These are phyloP conservation scores for Eucalyptus pumila DNA, from an alignment of 345 rosid genomes.

Conservation along the genomic window DNA sequence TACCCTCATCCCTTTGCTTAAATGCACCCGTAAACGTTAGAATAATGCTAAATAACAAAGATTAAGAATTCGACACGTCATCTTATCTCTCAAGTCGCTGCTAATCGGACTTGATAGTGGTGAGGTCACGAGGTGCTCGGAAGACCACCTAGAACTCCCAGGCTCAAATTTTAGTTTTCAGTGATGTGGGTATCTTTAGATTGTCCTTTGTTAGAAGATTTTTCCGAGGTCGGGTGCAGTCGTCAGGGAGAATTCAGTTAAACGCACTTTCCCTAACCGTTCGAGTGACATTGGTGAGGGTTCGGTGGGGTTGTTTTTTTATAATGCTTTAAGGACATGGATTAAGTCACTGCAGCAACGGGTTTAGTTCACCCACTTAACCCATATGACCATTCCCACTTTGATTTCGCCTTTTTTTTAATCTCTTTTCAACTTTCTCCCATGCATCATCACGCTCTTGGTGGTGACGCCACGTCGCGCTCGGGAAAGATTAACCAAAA, in stretches of 20 bases:
- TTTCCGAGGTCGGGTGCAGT: not conserved
- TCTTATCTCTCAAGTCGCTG: not conserved
- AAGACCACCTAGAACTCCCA: not conserved
- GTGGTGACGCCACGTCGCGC: not conserved
- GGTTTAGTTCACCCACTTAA: constrained; percentile 7
- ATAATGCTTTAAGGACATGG: not conserved
- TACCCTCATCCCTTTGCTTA: not conserved
- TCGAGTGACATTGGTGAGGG: not conserved
- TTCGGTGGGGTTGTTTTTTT: not conserved
- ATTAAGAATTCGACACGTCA: not conserved
- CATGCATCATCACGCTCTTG: not conserved
- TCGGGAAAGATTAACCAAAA: not conserved
- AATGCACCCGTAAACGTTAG: not conserved
- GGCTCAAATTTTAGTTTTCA: not conserved
- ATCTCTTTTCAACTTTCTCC: not conserved
- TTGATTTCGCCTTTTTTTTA: not conserved
- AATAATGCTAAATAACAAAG: not conserved
- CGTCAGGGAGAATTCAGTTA: not conserved
- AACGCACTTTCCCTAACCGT: not conserved
- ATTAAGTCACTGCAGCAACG: not conserved
- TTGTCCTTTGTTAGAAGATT: not conserved
- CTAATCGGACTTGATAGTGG: not conserved
- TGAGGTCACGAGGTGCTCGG: not conserved
- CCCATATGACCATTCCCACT: not conserved
- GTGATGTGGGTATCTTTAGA: not conserved